phyloP scores from a whole-genome alignment of 441 rosid genomes.

The Adansonia rubrostipa region DNA sequence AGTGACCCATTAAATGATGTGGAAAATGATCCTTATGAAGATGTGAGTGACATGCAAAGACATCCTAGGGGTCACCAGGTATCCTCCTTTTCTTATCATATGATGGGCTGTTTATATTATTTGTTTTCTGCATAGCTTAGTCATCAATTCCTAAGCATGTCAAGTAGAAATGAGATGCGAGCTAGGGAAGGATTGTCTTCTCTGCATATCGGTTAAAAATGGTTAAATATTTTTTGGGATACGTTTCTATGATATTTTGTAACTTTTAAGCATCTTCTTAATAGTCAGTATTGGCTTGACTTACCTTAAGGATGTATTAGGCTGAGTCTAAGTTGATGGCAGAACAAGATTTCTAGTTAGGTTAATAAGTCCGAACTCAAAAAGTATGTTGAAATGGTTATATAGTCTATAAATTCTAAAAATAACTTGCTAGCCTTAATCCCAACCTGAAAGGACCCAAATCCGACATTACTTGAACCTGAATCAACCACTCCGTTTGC shows the following conservation, averaged over 20 bases:
- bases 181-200: constrained; percentile 2
- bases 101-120: constrained; percentile 20
- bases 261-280: background rate
- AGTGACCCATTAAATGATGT: constrained; percentile 83
- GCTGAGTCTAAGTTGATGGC: background rate
- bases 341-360: background rate
- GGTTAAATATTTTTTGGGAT: background rate
- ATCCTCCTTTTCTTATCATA: constrained; percentile 22
- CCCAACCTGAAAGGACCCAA: too few species aligned
- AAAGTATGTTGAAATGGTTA: too few species aligned
- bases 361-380: background rate
- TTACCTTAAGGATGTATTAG: background rate
- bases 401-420: too few species aligned
- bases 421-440: too few species aligned
- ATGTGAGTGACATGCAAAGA: constrained; percentile 65
- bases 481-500: too few species aligned
- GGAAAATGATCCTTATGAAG: constrained; percentile 91
- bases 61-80: constrained; percentile 80
- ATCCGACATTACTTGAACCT: too few species aligned
- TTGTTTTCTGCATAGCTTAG: constrained; percentile 17
- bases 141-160: constrained; percentile 1
- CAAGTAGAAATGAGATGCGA: constrained; percentile 8
- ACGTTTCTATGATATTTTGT: background rate
- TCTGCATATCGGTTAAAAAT: constrained; percentile 3
- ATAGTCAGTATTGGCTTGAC: background rate